Evolutionary conservation across 306 rosid species (phyloP), one percentile per base, ranked within the genome.

Genomic region (Pyrus communis): DNA sequence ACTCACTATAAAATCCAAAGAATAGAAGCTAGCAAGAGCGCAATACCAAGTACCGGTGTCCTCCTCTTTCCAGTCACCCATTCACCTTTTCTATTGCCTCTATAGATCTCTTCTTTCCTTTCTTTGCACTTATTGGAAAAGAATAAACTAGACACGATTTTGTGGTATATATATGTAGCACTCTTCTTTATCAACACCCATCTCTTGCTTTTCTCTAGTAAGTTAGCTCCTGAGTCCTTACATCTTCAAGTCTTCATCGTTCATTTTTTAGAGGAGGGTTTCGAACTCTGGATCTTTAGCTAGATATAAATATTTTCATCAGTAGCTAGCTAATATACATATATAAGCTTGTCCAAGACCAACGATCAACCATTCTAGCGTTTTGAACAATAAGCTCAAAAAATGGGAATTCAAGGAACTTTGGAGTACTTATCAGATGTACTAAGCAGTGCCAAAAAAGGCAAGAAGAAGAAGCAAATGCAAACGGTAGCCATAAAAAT

Each of bases 401-500:
- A 78, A 45, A 95, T 95, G 97, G 97, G 98, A 67, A 79, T 92
- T 59, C 84, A 84, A 60, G 97, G 99, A 12, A 86, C 97, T 68
- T 25, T 87, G 85, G 99, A 95, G 61, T 95, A 89, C 89, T 74
- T 95, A 25, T 90, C 97, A 10, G 55, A 86, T 77, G 75, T 92
- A 27, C 72, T 95, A 12, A 85, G 84, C 70, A 86, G 84, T 71
- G 67, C 38, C 35, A 90, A 65, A 40, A 88, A 75, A 77, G 66
- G 35, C 28, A 84, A 84, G 84, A 94, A 88, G 81, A 93, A 77
- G 91, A 95, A 95, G 86, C 98, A 88, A 79, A 89, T 55, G 4
- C 97, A 92, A 80, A 95, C 97, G 0, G 97, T 95, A 1, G 77
- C 98, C 27, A 82, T 95, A 19, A 95, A 95, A 78, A 80, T 95